Evolutionary conservation across 352 stramenopile genomes (phyloP).

Genomic region (Globisporangium nagaii): DNA sequence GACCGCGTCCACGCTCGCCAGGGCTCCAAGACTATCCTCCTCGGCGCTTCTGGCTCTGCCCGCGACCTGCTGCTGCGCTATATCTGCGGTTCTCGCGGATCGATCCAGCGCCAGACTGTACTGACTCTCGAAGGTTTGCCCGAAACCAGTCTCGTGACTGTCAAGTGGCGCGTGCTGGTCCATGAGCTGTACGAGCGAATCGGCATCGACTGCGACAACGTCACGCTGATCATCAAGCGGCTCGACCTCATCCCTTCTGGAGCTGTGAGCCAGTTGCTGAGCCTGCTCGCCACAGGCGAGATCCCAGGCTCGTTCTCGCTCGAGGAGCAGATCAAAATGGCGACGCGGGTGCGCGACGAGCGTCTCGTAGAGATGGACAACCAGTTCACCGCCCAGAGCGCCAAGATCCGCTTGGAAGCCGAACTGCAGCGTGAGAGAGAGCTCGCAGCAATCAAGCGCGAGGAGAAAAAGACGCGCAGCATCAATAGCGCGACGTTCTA

Average conservation of each 20-base stretch:
- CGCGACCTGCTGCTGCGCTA: slow-evolving; percentile 36
- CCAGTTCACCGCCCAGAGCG: slow-evolving; percentile 20
- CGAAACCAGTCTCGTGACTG: slow-evolving; percentile 8
- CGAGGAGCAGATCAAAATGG: slow-evolving; percentile 63
- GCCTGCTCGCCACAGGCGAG: slow-evolving; percentile 51
- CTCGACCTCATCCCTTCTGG: slow-evolving; percentile 27
- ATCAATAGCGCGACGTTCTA: slow-evolving; percentile 17
- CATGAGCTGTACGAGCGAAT: slow-evolving; percentile 45
- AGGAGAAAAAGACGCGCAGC: slow-evolving; percentile 28
- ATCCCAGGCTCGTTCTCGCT: slow-evolving; percentile 49
- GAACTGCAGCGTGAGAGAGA: slow-evolving; percentile 26
- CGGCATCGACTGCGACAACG: slow-evolving; percentile 42
- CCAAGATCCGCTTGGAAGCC: slow-evolving; percentile 24
- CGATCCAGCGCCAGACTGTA: slow-evolving; percentile 15
- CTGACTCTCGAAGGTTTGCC: slow-evolving; percentile 25
- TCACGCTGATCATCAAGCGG: slow-evolving; percentile 55
- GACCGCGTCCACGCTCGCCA: slow-evolving; percentile 32
- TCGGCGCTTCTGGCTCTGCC: slow-evolving; percentile 22
- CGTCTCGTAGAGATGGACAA: slow-evolving; percentile 46
- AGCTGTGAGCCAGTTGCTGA: slow-evolving; percentile 39
- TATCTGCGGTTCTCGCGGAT: slow-evolving; percentile 15
- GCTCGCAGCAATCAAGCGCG: slow-evolving; percentile 14
- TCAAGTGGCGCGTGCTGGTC: slow-evolving; percentile 39
- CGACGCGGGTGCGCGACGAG: slow-evolving; percentile 56
- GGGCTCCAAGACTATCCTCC: slow-evolving; percentile 34